Percentiles rank a stretch among this genome's conserved stretches.
Evolutionary conservation across 164 flowering plant species (phyloP).

Genomic region (Annona squamosa): DNA sequence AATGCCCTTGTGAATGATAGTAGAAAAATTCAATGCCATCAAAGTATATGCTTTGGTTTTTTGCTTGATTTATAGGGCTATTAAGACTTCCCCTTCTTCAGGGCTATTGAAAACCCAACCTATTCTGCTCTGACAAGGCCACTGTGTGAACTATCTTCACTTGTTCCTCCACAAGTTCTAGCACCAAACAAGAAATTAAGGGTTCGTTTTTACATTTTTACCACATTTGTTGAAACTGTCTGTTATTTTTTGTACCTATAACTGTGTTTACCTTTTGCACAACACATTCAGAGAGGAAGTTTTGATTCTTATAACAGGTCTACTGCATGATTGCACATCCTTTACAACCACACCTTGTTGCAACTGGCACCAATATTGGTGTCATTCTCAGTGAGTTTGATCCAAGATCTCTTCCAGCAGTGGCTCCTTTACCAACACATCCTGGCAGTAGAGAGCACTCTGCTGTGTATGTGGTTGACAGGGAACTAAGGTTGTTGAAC

Average conservation of each 20-base stretch:
- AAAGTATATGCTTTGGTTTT: not conserved
- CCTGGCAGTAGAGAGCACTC: slow-evolving; percentile 83
- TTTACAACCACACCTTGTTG: slow-evolving; percentile 95
- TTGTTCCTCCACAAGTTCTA: slow-evolving; percentile 81
- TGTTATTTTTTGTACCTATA: not conserved
- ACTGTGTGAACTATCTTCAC: slow-evolving; percentile 85
- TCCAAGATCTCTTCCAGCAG: slow-evolving; percentile 85
- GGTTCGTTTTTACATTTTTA: slow-evolving; percentile 35
- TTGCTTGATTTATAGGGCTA: slow-evolving; percentile 3
- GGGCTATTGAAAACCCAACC: slow-evolving; percentile 98
- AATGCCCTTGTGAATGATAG: not conserved
- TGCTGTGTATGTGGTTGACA: slow-evolving; percentile 80
- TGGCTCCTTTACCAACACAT: slow-evolving; percentile 74
- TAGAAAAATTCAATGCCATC: not conserved
- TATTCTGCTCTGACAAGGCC: slow-evolving; percentile 97
- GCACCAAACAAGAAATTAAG: slow-evolving; percentile 84
- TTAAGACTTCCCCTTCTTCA: slow-evolving; percentile 22
- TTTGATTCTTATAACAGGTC: slow-evolving; percentile 47
- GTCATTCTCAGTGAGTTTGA: slow-evolving; percentile 92
- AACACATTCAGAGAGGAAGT: not conserved
- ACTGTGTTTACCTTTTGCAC: not conserved
- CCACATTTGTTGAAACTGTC: not conserved
- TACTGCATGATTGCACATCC: slow-evolving; percentile 98
- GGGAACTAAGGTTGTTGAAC: slow-evolving; percentile 72
- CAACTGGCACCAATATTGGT: slow-evolving; percentile 93